These are phyloP conservation scores for Colletotrichum lupini DNA, from an alignment of 2,329 filamentous ascomycete genomes.

Conservation along the genomic window DNA sequence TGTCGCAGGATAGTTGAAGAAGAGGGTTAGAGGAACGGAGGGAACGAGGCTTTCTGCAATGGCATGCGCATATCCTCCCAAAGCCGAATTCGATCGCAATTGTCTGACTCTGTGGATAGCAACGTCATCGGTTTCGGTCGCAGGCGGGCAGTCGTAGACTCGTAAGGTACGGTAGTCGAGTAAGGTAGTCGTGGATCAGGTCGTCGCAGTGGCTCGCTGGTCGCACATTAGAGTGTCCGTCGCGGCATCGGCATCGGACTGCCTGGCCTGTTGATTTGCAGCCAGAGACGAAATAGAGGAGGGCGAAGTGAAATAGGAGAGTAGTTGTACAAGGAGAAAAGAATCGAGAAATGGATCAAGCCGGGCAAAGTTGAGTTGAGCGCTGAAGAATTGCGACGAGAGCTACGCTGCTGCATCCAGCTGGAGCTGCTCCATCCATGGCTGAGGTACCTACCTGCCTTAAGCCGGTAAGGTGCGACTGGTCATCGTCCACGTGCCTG, in stretches of 20 bases:
- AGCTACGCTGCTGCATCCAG: background rate
- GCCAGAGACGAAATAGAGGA: background rate
- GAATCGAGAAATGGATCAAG: background rate
- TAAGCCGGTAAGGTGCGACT: no score
- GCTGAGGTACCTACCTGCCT: background rate
- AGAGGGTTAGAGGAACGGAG: background rate
- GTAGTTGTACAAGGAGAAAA: background rate
- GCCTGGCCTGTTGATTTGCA: background rate
- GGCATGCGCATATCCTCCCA: conserved; percentile 19
- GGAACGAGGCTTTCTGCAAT: background rate
- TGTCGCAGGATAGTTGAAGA: background rate
- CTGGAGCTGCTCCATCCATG: background rate
- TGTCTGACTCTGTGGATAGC: conserved; percentile 6
- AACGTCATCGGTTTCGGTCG: conserved; percentile 25
- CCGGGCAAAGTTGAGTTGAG: background rate
- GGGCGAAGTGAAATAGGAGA: background rate
- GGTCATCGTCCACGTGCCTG: background rate
- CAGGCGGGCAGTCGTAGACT: background rate
- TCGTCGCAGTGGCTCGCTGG: background rate
- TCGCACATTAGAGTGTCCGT: background rate
- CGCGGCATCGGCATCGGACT: background rate
- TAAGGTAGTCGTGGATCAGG: background rate
- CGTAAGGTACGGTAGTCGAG: no score
- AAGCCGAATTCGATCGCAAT: background rate
- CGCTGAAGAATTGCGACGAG: background rate